Evolutionary conservation across 352 stramenopile genomes (phyloP).

Genomic region (Phytophthora palmivora): DNA sequence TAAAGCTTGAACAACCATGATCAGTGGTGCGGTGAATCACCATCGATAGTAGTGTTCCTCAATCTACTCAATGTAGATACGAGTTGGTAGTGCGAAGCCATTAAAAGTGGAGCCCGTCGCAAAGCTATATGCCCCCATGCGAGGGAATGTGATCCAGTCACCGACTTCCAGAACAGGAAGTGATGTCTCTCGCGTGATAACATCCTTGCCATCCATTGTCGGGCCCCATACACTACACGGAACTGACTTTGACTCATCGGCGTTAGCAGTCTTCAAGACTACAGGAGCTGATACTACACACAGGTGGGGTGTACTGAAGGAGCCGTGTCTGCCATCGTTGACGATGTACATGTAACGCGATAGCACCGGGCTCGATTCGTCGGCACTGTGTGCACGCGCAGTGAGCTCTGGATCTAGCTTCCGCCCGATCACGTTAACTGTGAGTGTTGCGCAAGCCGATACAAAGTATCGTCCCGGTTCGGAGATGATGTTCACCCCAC

Average conservation of each 20-base stretch:
- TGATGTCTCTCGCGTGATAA: slow-evolving; percentile 44
- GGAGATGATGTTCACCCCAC: slow-evolving; percentile 81
- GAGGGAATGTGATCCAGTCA: slow-evolving; percentile 60
- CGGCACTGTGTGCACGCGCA: slow-evolving; percentile 9
- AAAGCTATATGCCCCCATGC: slow-evolving; percentile 68
- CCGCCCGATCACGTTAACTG: slow-evolving; percentile 75
- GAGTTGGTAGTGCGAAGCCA: slow-evolving; percentile 48
- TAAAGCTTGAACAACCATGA: too few relatives aligned
- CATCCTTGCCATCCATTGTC: slow-evolving; percentile 63
- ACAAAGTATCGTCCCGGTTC: slow-evolving; percentile 92
- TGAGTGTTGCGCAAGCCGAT: slow-evolving; percentile 69
- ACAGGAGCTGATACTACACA: slow-evolving; percentile 35
- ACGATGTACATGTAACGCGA: slow-evolving; percentile 65
- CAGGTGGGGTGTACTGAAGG: slow-evolving; percentile 51
- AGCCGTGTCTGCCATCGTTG: slow-evolving; percentile 56
- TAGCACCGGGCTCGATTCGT: slow-evolving; percentile 22
- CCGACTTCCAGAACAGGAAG: slow-evolving; percentile 53
- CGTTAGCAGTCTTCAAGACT: slow-evolving; percentile 24
- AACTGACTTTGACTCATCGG: slow-evolving; percentile 25
- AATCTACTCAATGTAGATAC: slow-evolving; percentile 49
- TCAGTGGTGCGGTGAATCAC: too few relatives aligned
- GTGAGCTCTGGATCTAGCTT: slow-evolving; percentile 47
- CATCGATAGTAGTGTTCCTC: slow-evolving; percentile 1
- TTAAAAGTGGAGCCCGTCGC: slow-evolving; percentile 65
- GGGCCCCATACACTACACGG: slow-evolving; percentile 54